Conservation (phyloP, 192 early-diverging fungal genomes). For the Umbelopsis sp. region DNA sequence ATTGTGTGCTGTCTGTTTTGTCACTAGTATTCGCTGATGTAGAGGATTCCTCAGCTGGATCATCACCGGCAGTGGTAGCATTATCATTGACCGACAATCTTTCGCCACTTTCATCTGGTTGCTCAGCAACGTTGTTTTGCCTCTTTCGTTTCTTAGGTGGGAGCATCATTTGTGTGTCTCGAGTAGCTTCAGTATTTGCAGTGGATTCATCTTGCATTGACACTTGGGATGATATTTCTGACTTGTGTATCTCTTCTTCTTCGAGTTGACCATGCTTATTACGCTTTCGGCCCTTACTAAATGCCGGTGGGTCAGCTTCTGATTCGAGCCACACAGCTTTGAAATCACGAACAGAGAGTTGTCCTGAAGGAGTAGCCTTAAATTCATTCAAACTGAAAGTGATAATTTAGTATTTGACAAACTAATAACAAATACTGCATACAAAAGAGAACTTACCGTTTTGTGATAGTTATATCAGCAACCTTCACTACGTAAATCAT, state of each 20-base stretch:
- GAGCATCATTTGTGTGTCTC: background rate
- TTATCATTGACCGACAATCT: background rate
- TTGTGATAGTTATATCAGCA: constrained; percentile 80
- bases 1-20: background rate
- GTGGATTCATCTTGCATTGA: background rate
- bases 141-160: constrained; percentile 10
- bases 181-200: background rate
- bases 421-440: background rate
- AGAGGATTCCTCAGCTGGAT: no score
- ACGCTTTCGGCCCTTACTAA: constrained; percentile 41
- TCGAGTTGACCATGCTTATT: constrained; percentile 22
- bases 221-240: background rate
- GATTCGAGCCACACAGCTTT: constrained; percentile 83
- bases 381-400: constrained; percentile 78
- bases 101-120: background rate
- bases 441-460: constrained; percentile 46
- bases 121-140: background rate
- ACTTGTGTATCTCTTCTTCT: constrained; percentile 27
- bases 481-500: constrained; percentile 91
- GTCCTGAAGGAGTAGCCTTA: constrained; percentile 70
- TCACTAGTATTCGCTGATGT: background rate
- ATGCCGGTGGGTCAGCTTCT: constrained; percentile 83
- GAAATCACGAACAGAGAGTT: constrained; percentile 81
- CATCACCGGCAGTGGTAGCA: background rate
- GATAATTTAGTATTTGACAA: background rate